These are phyloP conservation scores for Teunomyces pallodes DNA, from an alignment of 805 yeast species.

Conservation along the genomic window DNA sequence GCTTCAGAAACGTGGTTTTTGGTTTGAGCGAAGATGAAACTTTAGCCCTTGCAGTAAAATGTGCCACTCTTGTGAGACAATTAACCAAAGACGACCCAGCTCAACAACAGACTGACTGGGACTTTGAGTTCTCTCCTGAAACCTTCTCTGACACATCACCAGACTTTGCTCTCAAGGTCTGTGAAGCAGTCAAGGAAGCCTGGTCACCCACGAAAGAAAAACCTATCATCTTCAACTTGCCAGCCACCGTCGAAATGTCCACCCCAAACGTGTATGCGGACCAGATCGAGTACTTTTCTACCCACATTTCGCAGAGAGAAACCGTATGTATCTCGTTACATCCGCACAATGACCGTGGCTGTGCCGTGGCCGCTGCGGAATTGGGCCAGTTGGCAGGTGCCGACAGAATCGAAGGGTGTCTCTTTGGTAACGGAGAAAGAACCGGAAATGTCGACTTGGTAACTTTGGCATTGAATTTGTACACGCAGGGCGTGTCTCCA, in stretches of 20 bases:
- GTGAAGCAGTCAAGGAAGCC: constrained; percentile 72
- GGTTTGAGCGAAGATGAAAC: constrained; percentile 60
- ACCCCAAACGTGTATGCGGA: constrained; percentile 84
- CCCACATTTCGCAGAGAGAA: constrained; percentile 61
- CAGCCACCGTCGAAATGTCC: constrained; percentile 82
- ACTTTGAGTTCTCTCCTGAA: constrained; percentile 78
- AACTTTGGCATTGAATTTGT: constrained; percentile 71
- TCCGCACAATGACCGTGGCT: constrained; percentile 83
- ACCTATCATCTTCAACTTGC: constrained; percentile 77
- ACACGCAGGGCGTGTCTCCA: constrained; percentile 76
- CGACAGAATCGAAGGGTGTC: constrained; percentile 84
- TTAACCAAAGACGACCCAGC: constrained; percentile 69
- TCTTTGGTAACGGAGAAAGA: constrained; percentile 85
- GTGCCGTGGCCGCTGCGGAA: constrained; percentile 88
- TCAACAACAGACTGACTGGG: constrained; percentile 58
- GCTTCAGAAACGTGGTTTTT: constrained; percentile 71
- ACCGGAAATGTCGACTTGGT: constrained; percentile 85
- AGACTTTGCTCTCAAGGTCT: constrained; percentile 60
- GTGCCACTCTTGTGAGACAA: constrained; percentile 59
- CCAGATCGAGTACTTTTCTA: constrained; percentile 73
- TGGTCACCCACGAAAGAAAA: constrained; percentile 67
- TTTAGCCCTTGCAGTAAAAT: constrained; percentile 57
- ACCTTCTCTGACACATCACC: constrained; percentile 69
- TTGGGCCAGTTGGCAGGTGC: constrained; percentile 82
- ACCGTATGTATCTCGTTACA: constrained; percentile 73